These are phyloP conservation scores for Citrus sinensis DNA, from an alignment of 345 rosid species.

Conservation along the genomic window DNA sequence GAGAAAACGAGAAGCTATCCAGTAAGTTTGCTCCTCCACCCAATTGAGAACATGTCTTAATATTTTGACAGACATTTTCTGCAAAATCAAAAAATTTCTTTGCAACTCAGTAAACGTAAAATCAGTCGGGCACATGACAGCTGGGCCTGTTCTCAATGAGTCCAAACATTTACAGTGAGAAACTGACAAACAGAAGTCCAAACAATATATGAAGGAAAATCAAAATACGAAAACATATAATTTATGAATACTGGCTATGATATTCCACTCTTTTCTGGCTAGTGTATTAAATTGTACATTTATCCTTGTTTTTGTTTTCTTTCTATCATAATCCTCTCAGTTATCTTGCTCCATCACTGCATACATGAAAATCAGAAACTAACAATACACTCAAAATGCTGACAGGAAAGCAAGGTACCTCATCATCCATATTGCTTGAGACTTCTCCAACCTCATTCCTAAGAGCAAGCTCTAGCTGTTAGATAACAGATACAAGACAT, in stretches of 20 bases:
- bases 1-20: conserved; percentile 92
- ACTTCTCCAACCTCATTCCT: conserved; percentile 55
- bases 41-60: conserved; percentile 67
- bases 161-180: too few relatives aligned
- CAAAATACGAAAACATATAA: neutral
- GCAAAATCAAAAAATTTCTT: conserved; percentile 31
- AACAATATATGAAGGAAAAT: neutral
- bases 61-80: conserved; percentile 49
- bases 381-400: neutral
- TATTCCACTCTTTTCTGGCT: neutral
- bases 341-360: neutral
- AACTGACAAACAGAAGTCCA: too few relatives aligned
- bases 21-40: conserved; percentile 92
- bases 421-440: conserved; percentile 41
- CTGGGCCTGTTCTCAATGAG: neutral
- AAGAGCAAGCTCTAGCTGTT: conserved; percentile 80
- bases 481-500: conserved; percentile 12
- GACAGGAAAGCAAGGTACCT: conserved; percentile 42
- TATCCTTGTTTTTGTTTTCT: neutral
- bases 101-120: neutral
- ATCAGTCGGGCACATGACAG: neutral
- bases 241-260: neutral
- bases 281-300: neutral
- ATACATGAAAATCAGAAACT: neutral
- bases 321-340: neutral